A percentile compares a stretch with the other conserved stretches of the same genome.
These are phyloP conservation scores for Magnolia officinalis DNA, from an alignment of 164 flowering plant genomes.

Conservation along the genomic window DNA sequence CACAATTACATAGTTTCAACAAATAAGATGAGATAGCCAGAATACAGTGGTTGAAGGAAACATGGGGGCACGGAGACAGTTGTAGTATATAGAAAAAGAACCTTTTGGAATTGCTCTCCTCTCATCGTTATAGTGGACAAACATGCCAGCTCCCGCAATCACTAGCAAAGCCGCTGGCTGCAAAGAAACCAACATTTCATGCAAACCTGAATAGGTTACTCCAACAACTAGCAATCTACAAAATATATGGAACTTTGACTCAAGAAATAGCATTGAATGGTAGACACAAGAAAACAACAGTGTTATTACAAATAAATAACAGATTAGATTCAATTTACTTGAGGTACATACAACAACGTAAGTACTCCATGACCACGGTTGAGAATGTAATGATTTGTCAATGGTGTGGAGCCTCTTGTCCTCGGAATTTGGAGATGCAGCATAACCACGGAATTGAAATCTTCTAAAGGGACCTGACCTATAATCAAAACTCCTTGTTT, in stretches of 20 bases:
- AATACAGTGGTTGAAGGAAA: background rate
- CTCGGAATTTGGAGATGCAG: slow-evolving; percentile 24
- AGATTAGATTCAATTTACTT: background rate
- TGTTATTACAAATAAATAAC: background rate
- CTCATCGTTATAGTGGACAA: slow-evolving; percentile 72
- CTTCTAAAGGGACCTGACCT: slow-evolving; percentile 42
- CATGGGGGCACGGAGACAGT: background rate
- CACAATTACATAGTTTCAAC: background rate
- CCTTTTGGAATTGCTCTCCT: slow-evolving; percentile 69
- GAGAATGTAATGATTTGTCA: slow-evolving; percentile 16
- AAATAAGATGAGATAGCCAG: background rate
- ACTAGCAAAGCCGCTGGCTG: slow-evolving; percentile 59
- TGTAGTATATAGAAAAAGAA: slow-evolving; percentile 9
- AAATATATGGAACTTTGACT: background rate
- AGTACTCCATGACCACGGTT: slow-evolving; percentile 39
- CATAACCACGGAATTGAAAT: slow-evolving; percentile 30
- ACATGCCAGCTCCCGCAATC: slow-evolving; percentile 50
- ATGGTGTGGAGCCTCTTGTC: slow-evolving; percentile 10
- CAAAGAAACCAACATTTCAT: slow-evolving; percentile 16
- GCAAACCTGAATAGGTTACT: background rate
- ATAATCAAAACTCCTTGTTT: slow-evolving; percentile 10
- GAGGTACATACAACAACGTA: slow-evolving; percentile 40
- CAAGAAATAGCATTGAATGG: background rate
- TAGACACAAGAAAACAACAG: background rate
- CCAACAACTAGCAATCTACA: background rate